Percentiles rank a stretch among this genome's conserved stretches.
Evolutionary conservation across 1,284 basidiomycete species (phyloP).

Genomic region (Apiotrichum montevideense): DNA sequence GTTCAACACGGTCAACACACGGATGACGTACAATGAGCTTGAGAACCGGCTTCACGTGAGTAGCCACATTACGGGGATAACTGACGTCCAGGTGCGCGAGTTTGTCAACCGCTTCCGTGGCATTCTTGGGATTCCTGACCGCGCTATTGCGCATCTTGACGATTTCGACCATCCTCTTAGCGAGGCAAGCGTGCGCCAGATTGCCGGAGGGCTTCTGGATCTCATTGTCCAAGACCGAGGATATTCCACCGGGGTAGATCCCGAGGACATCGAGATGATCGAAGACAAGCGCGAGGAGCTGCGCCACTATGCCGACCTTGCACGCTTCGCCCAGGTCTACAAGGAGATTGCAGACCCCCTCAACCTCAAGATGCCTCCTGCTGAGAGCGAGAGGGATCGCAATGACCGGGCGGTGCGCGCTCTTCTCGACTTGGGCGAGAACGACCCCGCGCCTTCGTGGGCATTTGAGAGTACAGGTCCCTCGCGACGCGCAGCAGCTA

Average conservation of each 20-base stretch:
- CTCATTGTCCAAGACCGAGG: slow-evolving; percentile 19
- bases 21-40: slow-evolving; percentile 24
- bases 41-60: slow-evolving; percentile 36
- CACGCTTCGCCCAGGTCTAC: slow-evolving; percentile 32
- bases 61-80: neutral
- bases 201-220: slow-evolving; percentile 35
- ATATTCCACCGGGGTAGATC: neutral
- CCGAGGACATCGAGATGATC: neutral
- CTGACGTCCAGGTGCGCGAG: slow-evolving; percentile 32
- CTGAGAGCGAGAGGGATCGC: slow-evolving; percentile 8
- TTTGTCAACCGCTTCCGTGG: slow-evolving; percentile 33
- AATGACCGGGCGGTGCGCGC: slow-evolving; percentile 26
- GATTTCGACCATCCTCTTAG: slow-evolving; percentile 40
- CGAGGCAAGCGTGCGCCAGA: slow-evolving; percentile 32
- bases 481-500: slow-evolving; percentile 27
- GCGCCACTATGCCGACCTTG: slow-evolving; percentile 39
- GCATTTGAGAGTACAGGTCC: slow-evolving; percentile 21
- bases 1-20: slow-evolving; percentile 31
- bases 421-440: slow-evolving; percentile 26
- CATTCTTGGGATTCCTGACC: slow-evolving; percentile 30
- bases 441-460: slow-evolving; percentile 27
- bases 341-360: slow-evolving; percentile 19
- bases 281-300: slow-evolving; percentile 33
- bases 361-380: slow-evolving; percentile 17
- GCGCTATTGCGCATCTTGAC: slow-evolving; percentile 32